Conservation (phyloP, 139 green algal species). For the Pseudopediastrum boryanum region DNA sequence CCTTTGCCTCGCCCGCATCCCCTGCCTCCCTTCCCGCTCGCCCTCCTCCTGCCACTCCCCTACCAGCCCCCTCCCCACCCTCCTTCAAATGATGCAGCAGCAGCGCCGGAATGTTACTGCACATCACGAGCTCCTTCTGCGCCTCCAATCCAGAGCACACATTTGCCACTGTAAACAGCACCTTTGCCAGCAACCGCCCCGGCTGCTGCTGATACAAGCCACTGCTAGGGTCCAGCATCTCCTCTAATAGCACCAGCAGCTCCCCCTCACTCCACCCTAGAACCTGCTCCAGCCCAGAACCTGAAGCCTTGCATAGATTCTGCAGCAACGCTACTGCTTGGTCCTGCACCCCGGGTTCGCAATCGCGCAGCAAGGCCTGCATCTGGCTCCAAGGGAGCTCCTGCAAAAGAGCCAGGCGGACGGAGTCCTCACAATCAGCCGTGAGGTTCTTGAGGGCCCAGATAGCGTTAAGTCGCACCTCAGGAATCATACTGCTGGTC, state of each 20-base stretch:
- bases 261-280: slow-evolving; percentile 41
- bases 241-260: slow-evolving; percentile 43
- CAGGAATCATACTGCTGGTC: slow-evolving; percentile 33
- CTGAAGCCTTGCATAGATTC: slow-evolving; percentile 51
- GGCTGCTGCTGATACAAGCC: slow-evolving; percentile 1
- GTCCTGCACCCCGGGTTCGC: slow-evolving; percentile 57
- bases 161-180: slow-evolving; percentile 48
- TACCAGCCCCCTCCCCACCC: neutral
- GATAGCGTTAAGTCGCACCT: slow-evolving; percentile 68
- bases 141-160: slow-evolving; percentile 39
- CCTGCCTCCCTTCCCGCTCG: neutral
- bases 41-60: neutral
- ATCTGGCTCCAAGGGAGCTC: slow-evolving; percentile 63
- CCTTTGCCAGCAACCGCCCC: neutral
- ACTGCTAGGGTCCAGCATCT: slow-evolving; percentile 46
- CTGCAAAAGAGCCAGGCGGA: slow-evolving; percentile 28
- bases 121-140: slow-evolving; percentile 44
- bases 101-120: slow-evolving; percentile 30
- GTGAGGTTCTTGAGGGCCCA: slow-evolving; percentile 82
- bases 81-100: slow-evolving; percentile 33
- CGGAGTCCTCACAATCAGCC: slow-evolving; percentile 40
- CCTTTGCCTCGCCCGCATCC: neutral
- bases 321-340: slow-evolving; percentile 53
- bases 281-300: slow-evolving; percentile 13
- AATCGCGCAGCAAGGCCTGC: slow-evolving; percentile 60